Evolutionary conservation across 164 flowering plant species (phyloP).

Genomic region (Vitis amurensis): DNA sequence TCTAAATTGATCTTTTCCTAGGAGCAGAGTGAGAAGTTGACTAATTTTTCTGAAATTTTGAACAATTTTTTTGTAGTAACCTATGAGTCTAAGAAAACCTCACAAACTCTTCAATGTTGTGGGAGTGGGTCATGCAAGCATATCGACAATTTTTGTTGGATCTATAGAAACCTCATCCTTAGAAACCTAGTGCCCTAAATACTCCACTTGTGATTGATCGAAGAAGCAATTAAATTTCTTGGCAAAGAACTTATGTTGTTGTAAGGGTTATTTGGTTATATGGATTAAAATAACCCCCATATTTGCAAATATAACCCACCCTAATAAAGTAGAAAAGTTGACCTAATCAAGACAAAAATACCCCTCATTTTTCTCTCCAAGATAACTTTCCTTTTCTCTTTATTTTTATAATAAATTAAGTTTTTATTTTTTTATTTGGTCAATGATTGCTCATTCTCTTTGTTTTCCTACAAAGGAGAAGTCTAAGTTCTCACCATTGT

Average conservation of each 20-base stretch:
- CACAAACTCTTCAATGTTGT: background rate
- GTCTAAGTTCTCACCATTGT: too few species aligned
- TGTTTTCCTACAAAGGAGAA: too few species aligned
- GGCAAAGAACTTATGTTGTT: background rate
- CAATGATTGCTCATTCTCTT: too few species aligned
- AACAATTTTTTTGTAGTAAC: background rate
- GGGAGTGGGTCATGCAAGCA: background rate
- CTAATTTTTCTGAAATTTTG: background rate
- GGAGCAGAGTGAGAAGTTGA: background rate
- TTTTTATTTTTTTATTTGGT: too few species aligned
- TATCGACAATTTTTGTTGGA: background rate
- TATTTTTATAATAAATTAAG: too few species aligned
- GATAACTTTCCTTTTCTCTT: too few species aligned
- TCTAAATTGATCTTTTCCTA: constrained; percentile 1
- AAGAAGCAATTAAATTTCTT: constrained; percentile 1
- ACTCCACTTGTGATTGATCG: background rate
- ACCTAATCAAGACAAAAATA: too few species aligned
- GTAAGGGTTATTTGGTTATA: too few species aligned
- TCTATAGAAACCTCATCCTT: background rate
- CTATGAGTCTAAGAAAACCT: background rate
- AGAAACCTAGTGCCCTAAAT: constrained; percentile 8
- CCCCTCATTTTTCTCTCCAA: too few species aligned
- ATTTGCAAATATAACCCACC: too few species aligned
- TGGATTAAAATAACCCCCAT: too few species aligned
- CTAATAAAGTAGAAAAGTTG: too few species aligned